A percentile compares a stretch with the other conserved stretches of the same genome.
phyloP scores from a whole-genome alignment of 768 basidiomycete genomes.

The Russula sp. region DNA sequence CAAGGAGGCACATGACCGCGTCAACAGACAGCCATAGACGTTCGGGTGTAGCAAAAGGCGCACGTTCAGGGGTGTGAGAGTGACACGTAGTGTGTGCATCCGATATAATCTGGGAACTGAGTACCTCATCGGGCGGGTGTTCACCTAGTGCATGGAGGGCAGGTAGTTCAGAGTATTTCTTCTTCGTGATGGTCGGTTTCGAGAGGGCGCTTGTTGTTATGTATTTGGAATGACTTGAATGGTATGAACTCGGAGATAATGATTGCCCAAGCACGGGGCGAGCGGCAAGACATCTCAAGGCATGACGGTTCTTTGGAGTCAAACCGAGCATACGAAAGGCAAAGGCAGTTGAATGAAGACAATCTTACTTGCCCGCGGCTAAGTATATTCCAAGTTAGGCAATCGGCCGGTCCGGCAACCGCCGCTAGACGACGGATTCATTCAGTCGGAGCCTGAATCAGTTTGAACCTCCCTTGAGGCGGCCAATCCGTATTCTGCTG shows the following conservation, averaged over 20 bases:
- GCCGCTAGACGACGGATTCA: neutral
- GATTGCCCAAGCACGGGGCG: neutral
- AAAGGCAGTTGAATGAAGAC: neutral
- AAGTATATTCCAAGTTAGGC: constrained; percentile 2
- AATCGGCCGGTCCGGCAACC: neutral
- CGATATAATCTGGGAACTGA: constrained; percentile 22
- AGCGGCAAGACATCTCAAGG: neutral
- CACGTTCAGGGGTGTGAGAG: neutral
- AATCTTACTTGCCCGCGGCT: neutral
- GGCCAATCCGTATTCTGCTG: constrained; percentile 20
- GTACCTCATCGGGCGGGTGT: constrained; percentile 37
- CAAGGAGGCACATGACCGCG: neutral
- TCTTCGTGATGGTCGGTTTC: constrained; percentile 34
- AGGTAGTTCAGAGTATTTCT: constrained; percentile 55
- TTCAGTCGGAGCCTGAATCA: constrained; percentile 20
- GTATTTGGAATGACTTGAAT: neutral
- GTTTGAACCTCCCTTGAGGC: constrained; percentile 21
- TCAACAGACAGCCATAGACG: neutral
- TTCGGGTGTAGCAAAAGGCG: neutral
- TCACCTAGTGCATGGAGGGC: constrained; percentile 36
- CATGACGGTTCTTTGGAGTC: neutral
- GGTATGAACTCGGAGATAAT: neutral
- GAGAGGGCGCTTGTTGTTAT: neutral
- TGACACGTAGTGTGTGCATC: neutral
- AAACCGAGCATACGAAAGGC: constrained; percentile 1